phyloP scores from a whole-genome alignment of 257 asterid genomes.

The Solanum megistacrolobum region DNA sequence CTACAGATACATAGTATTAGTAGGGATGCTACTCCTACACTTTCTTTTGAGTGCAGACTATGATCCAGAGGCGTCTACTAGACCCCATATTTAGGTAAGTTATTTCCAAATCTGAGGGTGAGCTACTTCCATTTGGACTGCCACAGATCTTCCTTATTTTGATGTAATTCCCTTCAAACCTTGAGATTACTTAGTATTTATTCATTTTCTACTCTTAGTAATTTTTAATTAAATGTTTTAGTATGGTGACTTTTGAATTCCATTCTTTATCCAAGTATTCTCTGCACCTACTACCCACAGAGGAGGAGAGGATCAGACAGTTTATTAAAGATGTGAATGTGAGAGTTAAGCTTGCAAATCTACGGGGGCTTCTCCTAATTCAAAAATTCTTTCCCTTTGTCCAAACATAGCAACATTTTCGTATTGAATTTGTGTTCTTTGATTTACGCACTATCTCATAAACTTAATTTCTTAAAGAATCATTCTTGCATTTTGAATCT shows the following conservation, averaged over 20 bases:
- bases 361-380: background rate
- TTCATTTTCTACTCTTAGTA: background rate
- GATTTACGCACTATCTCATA: background rate
- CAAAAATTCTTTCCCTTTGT: background rate
- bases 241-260: background rate
- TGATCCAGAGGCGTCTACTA: background rate
- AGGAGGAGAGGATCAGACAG: background rate
- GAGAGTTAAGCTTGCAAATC: background rate
- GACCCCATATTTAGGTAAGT: background rate
- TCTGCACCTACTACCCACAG: too few species aligned
- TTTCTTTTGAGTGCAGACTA: background rate
- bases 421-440: background rate
- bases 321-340: background rate
- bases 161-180: background rate
- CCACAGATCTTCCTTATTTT: background rate
- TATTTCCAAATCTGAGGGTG: background rate
- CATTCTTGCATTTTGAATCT: too few species aligned
- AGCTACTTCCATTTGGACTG: background rate
- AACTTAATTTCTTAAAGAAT: background rate
- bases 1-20: background rate
- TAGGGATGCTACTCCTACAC: background rate
- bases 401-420: background rate
- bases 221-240: too few species aligned
- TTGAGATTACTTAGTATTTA: background rate
- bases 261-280: too few species aligned